Base-by-base conservation (phyloP, 805 yeast species). In the Helenozyma rhizophorensis region DNA sequence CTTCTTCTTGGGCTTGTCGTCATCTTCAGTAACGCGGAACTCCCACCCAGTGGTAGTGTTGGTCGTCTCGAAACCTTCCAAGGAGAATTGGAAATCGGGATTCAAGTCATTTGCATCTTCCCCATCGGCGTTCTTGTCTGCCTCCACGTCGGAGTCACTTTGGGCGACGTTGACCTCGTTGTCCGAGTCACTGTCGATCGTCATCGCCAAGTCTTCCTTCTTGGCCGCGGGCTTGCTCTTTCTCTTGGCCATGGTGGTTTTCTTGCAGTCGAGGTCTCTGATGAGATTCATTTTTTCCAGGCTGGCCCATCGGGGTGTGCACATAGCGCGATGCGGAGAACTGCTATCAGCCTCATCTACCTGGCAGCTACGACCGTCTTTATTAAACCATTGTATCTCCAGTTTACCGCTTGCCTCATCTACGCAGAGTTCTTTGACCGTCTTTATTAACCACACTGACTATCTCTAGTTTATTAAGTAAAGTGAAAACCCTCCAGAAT, bases 151-250 rank as follows among this genome's bases (percentile, higher is more conserved):
- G 7, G 53, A 49, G 29, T 46, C 50, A 11, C 42, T 31, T 7
- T 36, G 43, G 13, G 27, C 18, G 8, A 17, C 25, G 2, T 52
- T 43, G 10, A 40, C 39, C 21, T 71, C 71, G 9, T 27, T 40
- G 33, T 80, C 89, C 10, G 80, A 79, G 48, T 83, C 95, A 47
- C 84, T 77, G 46, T 83, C 90, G 34, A 86, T 83, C 0, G 95
- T 86, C 38, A 78, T 73, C 19, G 84, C 76, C 48, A 83, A 79
- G 46, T 80, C 89, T 11, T 51, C 55, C 22, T 53, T 48, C 22
- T 27, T 26, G 15, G 39, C 28, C 29, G 32, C 40, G 6, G 24
- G 12, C 29, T 24, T 39, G 23, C 28, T 21, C 34, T 34, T 45
- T 9, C 17, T 23, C 25, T 36, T 45, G 8, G 39, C 49, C 49